A percentile compares a stretch with the other conserved stretches of the same genome.
These are phyloP conservation scores for Tetrahymena elliotti DNA, from an alignment of 73 alveolate genomes.

Conservation along the genomic window DNA sequence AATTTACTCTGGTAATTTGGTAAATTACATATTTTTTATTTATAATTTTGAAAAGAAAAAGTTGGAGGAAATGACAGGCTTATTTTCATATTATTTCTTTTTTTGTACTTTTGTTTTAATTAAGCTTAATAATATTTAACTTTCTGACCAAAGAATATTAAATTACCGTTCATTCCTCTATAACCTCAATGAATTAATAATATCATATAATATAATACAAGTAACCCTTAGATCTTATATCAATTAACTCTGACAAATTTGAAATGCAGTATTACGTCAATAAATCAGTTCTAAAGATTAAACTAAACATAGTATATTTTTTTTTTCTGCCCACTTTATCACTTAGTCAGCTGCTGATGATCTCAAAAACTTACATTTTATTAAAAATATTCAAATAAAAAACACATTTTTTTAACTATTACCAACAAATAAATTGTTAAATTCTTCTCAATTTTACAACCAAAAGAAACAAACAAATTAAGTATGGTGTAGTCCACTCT, in stretches of 20 bases:
- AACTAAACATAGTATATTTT: neutral
- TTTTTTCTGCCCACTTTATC: neutral
- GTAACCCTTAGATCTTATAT: neutral
- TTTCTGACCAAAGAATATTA: neutral
- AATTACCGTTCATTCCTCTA: neutral
- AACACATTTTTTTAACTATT: too few relatives aligned
- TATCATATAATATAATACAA: neutral
- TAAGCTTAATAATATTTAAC: neutral
- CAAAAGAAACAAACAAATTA: too few relatives aligned
- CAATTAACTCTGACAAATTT: neutral
- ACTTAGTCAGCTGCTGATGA: neutral
- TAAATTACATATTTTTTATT: neutral
- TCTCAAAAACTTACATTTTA: neutral
- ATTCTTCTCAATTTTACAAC: neutral
- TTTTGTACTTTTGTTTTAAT: neutral
- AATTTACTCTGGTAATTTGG: neutral
- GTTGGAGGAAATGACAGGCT: neutral
- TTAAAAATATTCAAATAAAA: neutral
- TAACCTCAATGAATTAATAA: neutral
- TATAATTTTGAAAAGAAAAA: too few relatives aligned
- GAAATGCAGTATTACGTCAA: neutral
- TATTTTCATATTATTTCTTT: neutral
- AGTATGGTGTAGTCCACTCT: too few relatives aligned
- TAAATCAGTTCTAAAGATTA: neutral
- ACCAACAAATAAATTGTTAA: too few relatives aligned